Evolutionary conservation across 768 basidiomycete species (phyloP), one percentile per base, ranked within the genome.

Genomic region (Collybia nuda): DNA sequence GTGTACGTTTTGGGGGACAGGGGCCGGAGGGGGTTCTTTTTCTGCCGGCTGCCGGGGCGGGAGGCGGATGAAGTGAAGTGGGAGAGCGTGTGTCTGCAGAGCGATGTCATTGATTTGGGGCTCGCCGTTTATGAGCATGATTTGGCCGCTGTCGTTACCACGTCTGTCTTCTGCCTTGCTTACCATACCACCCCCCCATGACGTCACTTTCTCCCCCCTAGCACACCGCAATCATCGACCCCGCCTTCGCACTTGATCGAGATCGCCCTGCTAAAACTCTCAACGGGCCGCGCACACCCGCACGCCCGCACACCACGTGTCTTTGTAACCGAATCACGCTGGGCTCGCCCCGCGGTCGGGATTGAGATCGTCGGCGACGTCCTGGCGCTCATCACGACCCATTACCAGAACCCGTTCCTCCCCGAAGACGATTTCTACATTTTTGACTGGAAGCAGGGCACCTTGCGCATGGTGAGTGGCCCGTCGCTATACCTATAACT

Each of bases 321-420:
- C 18, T 54, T 60, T n/a, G 67, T 76, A 2, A 48, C 55, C 19
- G 63, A 51, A 3, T 58, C 67, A 1, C 24, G 32, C 0, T 62
- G 48, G 53, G 56, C 58, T 9, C 62, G 59, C 11, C 70, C 72
- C 2, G 54, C 62, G 9, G 60, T 77, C n/a, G 69, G 69, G 9
- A 66, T 79, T 24, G 77, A 78, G 51, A 72, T 76, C 38, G 75
- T 76, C 11, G 77, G 76, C 14, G 67, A 74, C 9, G 61, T 73
- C 52, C 60, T 78, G 2, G 72, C 75, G 1, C 64, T 79, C 1
- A 58, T 74, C 5, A 62, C 72, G 3, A 60, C 64, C 2, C 67
- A 66, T 47, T 49, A 44, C 42, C 56, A 52, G 21, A 53, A 58
- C 19, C 39, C 42, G 1, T 24, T 28, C 21, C 47, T 43, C 2